phyloP scores from a whole-genome alignment of 2,329 filamentous ascomycete species.

The Stemphylium vesicarium region DNA sequence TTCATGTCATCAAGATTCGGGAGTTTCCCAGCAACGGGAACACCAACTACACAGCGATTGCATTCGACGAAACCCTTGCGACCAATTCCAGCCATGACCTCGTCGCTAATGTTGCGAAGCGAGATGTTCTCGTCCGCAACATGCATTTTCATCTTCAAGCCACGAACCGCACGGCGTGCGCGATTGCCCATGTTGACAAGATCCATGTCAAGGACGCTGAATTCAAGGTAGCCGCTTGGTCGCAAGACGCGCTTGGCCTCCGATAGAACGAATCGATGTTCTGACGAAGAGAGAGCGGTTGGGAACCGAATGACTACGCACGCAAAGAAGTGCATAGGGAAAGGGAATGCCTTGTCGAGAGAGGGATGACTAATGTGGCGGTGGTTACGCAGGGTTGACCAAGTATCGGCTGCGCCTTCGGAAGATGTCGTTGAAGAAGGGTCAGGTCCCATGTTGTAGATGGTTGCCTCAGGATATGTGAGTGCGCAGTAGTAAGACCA shows the following conservation, averaged over 20 bases:
- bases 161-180: conserved; percentile 71
- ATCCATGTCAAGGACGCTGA: conserved; percentile 79
- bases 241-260: conserved; percentile 80
- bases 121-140: conserved; percentile 65
- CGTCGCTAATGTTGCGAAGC: conserved; percentile 61
- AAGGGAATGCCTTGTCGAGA: conserved; percentile 72
- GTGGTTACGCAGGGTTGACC: conserved; percentile 65
- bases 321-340: conserved; percentile 76
- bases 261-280: conserved; percentile 73
- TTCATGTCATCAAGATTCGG: conserved; percentile 35
- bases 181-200: conserved; percentile 81
- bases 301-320: conserved; percentile 81
- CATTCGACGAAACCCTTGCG: conserved; percentile 73
- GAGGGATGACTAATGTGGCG: conserved; percentile 74
- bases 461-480: conserved; percentile 74
- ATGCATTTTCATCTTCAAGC: conserved; percentile 74
- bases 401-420: conserved; percentile 33
- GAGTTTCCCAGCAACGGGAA: conserved; percentile 69
- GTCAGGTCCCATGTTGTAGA: conserved; percentile 70
- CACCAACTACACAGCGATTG: conserved; percentile 77
- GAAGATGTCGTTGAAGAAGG: conserved; percentile 27
- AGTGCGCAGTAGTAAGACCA: conserved; percentile 88
- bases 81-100: conserved; percentile 70
- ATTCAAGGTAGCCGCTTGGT: conserved; percentile 79
- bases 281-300: conserved; percentile 68